Base-by-base conservation (phyloP, 768 basidiomycete species). In the Collybiopsis confluens region DNA sequence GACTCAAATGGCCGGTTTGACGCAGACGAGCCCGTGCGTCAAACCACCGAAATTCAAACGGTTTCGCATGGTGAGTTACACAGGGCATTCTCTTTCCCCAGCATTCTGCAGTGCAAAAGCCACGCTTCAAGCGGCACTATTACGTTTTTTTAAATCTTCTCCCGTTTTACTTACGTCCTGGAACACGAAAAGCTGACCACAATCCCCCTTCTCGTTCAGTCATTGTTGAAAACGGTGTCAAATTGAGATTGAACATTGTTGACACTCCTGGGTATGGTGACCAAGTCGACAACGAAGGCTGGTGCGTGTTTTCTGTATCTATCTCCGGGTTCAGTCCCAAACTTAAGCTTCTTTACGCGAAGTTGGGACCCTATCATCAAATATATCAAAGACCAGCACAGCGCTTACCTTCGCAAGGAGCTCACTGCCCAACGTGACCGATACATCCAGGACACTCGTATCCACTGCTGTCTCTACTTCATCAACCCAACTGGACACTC, bases 291-390 rank as follows among this genome's bases (percentile, higher is more conserved):
- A 99, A 99, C 71, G 96, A 99, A 71, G 90, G 90, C 70, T 98
- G 97, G 92, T 94, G 63, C 45, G 85, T 33, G 30, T 70, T 26
- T 35, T 30, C 50, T 56, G 35, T 54, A 50, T 28, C 30, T 8
- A 45, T 44, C 46, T 52, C 1, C 26, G 40, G 27, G 48, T 28
- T 36, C 45, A 35, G 54, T 49, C 43, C 55, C 58, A 15, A 61
- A 43, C 28, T 27, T 45, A 48, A 36, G 23, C n/a, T 2, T 33
- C 21, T 24, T 27, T 54, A n/a, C 33, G 24, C 30, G 8, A n/a
- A 95, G 92, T 79, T 99, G 96, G 96, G 96, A 99, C 65, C 91
- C 96, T 40, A 98, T 99, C 64, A 81, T 98, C 68, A 98, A 97
- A 72, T 97, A 99, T 71, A 98, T 98, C 78, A 93, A 95, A 76